Base-by-base conservation (phyloP, 306 rosid genomes). In the Vigna hirtella region DNA sequence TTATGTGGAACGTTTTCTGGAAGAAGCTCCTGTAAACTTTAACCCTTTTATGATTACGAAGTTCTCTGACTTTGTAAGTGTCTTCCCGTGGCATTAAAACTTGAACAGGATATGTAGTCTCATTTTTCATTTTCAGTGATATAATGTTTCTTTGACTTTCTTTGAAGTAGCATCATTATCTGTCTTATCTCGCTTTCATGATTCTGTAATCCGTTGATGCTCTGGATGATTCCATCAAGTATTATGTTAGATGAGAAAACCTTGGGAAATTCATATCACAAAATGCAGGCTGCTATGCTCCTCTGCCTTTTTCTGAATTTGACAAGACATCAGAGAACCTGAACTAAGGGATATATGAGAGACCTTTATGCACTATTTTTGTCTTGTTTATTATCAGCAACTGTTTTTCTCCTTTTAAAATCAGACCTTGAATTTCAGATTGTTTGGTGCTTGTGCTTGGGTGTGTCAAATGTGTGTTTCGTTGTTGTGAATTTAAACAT, bases 1-100 rank as follows among this genome's bases (percentile, higher is more conserved):
- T 80, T 93, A 89, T 38, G 89, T 85, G 91, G 98, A 93, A 82
- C 12, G 79, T 40, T 93, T 93, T 80, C 68, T 93, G 83, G 72
- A 63, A 79, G 94, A 88, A 83, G 91, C 91, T 70, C 93, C 96
- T 49, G 34, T 62, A 70, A 81, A 83, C 66, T 85, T 91, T 79
- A 89, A 77, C 87, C 91, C 90, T 55, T 85, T 75, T 61, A 81
- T 66, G 70, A 86, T 86, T 76, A 78, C 85, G 5, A 84, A 81
- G 86, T 75, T 42, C 84, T 88, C 96, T 45, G 63, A 78, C 49
- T 93, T 90, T 48, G 97, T 93, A 82, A 84, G 97, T 87, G 57
- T 61, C 82, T 79, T 83, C 40, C 62, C 47, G 43, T 78, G 68
- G 24, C 74, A 30, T 17, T 22, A 16, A 43, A 63, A 63, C 72